Evolutionary conservation across 164 flowering plant species (phyloP).

Genomic region (Chloranthus sessilifolius): DNA sequence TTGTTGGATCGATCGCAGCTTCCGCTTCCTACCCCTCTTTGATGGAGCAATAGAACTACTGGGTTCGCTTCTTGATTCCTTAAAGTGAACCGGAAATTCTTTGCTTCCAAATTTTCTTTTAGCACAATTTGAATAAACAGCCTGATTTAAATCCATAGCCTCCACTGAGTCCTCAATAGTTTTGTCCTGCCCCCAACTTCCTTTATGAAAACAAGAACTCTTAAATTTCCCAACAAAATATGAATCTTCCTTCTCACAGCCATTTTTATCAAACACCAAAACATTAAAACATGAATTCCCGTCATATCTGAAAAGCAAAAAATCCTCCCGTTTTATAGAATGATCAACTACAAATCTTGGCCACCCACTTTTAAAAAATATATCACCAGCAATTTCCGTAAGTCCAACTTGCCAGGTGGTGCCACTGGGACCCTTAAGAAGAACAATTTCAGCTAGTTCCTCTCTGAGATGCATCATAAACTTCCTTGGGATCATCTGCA

Average conservation of each 20-base stretch:
- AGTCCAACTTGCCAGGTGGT: conserved; percentile 1
- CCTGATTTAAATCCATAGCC: too few species aligned
- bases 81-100: too few species aligned
- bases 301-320: conserved; percentile 28
- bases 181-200: too few species aligned
- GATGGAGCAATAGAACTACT: too few species aligned
- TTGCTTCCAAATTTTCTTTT: too few species aligned
- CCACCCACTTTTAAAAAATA: conserved; percentile 29
- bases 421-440: conserved; percentile 2
- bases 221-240: not conserved
- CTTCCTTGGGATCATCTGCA: conserved; percentile 7
- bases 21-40: too few species aligned
- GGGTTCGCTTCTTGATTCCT: too few species aligned
- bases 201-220: too few species aligned
- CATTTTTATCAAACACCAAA: conserved; percentile 25
- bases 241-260: conserved; percentile 15
- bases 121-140: too few species aligned
- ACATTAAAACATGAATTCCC: conserved; percentile 29
- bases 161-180: too few species aligned
- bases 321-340: conserved; percentile 19
- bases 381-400: conserved; percentile 4
- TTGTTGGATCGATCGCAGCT: too few species aligned
- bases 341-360: conserved; percentile 21
- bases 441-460: not conserved
- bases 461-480: conserved; percentile 21